Evolutionary conservation across 257 asterid genomes (phyloP).

Genomic region (Solanum arcanum): DNA sequence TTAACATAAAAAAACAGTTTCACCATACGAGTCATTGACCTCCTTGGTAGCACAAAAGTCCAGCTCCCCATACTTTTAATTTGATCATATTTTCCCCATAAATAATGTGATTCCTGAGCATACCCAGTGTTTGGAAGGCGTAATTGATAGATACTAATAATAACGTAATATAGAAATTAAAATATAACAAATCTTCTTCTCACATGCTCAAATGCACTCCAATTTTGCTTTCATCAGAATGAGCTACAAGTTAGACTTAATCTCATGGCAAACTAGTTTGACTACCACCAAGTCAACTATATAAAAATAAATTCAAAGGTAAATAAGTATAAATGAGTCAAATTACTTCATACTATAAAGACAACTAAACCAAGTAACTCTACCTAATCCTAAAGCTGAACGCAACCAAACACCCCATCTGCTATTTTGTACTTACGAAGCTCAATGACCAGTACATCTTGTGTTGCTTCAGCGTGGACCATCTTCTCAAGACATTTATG

Average conservation of each 20-base stretch:
- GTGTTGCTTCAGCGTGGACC: not conserved
- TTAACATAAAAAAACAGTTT: not conserved
- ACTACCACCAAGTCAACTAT: not conserved
- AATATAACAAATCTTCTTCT: not conserved
- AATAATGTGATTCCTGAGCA: not conserved
- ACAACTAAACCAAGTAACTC: not conserved
- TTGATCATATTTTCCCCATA: not conserved
- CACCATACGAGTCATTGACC: not conserved
- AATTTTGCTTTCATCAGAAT: not conserved
- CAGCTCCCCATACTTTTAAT: not conserved
- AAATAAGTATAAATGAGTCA: not conserved
- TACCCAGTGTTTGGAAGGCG: not conserved
- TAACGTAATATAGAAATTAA: not conserved
- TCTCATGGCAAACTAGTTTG: not conserved
- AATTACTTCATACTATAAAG: not conserved
- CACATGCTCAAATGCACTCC: not conserved
- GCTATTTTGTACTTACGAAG: not conserved
- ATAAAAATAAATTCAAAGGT: not conserved
- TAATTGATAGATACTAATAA: not conserved
- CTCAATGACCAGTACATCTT: not conserved
- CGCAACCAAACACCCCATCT: not conserved
- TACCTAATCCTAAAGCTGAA: not conserved
- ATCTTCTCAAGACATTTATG: not conserved
- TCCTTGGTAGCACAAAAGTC: not conserved
- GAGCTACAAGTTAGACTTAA: not conserved